Conservation (phyloP, 2,329 filamentous ascomycete species). For the Pseudogymnoascus sp. region DNA sequence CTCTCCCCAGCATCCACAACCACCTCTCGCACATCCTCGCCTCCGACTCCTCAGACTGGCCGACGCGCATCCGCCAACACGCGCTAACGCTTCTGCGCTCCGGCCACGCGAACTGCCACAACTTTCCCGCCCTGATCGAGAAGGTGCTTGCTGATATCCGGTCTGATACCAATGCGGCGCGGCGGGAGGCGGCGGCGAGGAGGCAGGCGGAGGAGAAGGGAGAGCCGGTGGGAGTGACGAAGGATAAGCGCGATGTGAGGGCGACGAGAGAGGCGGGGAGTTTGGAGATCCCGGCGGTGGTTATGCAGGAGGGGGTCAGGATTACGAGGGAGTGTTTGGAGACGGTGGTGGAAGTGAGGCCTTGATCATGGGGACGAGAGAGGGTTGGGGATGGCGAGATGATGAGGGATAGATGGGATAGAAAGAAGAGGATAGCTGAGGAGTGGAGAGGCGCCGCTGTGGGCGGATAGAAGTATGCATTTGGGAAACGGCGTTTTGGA, state of each 20-base stretch:
- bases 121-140: conserved; percentile 53
- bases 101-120: conserved; percentile 51
- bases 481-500: conserved; percentile 4
- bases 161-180: conserved; percentile 18
- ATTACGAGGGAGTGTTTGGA: conserved; percentile 53
- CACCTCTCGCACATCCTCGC: conserved; percentile 55
- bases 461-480: not conserved
- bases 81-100: conserved; percentile 54
- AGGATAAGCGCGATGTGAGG: conserved; percentile 16
- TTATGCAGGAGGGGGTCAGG: conserved; percentile 57
- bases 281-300: conserved; percentile 50
- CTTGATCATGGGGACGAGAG: not conserved
- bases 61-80: conserved; percentile 51
- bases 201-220: not conserved
- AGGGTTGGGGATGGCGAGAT: not conserved
- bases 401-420: not conserved
- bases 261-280: conserved; percentile 24
- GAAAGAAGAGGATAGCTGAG: not conserved
- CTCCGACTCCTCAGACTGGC: conserved; percentile 55
- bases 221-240: not conserved
- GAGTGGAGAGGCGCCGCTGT: not conserved
- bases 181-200: not conserved
- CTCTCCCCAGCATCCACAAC: conserved; percentile 51
- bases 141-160: conserved; percentile 55
- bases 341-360: conserved; percentile 26